A percentile compares a stretch with the other conserved stretches of the same genome.
Conservation (phyloP, 2,329 filamentous ascomycete species). For the Colletotrichum zoysiae region DNA sequence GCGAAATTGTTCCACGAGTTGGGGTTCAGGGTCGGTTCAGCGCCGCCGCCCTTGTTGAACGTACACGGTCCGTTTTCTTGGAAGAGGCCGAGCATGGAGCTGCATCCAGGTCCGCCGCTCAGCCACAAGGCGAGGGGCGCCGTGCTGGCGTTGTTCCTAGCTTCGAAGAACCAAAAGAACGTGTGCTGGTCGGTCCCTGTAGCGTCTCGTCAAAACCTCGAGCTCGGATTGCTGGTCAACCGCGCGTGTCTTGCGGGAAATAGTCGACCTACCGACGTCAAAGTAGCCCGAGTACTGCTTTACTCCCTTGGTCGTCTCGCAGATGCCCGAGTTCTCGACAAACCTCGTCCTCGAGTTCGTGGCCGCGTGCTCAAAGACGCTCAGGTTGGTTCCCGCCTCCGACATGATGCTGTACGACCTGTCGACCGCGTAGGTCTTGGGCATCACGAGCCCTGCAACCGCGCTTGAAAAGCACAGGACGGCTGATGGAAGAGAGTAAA, state of each 20-base stretch:
- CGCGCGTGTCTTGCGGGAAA: slow-evolving; percentile 18
- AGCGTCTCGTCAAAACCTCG: slow-evolving; percentile 39
- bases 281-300: slow-evolving; percentile 66
- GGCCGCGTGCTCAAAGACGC: slow-evolving; percentile 61
- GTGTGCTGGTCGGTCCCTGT: slow-evolving; percentile 53
- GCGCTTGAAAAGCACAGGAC: slow-evolving; percentile 30
- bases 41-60: slow-evolving; percentile 52
- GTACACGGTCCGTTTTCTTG: slow-evolving; percentile 60
- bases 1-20: slow-evolving; percentile 58
- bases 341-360: slow-evolving; percentile 60
- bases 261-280: slow-evolving; percentile 52
- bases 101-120: slow-evolving; percentile 57
- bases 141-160: slow-evolving; percentile 48
- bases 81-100: slow-evolving; percentile 56
- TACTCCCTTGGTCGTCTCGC: slow-evolving; percentile 63
- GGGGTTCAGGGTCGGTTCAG: slow-evolving; percentile 56
- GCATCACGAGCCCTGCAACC: background rate
- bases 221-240: background rate
- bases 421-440: slow-evolving; percentile 35
- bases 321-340: slow-evolving; percentile 64
- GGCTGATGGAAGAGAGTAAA: background rate
- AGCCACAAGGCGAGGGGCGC: slow-evolving; percentile 53
- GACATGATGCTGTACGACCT: slow-evolving; percentile 39
- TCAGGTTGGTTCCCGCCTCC: slow-evolving; percentile 50
- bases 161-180: slow-evolving; percentile 59